Evolutionary conservation across 352 stramenopile genomes (phyloP).

Genomic region (Phytophthora sansomeana): DNA sequence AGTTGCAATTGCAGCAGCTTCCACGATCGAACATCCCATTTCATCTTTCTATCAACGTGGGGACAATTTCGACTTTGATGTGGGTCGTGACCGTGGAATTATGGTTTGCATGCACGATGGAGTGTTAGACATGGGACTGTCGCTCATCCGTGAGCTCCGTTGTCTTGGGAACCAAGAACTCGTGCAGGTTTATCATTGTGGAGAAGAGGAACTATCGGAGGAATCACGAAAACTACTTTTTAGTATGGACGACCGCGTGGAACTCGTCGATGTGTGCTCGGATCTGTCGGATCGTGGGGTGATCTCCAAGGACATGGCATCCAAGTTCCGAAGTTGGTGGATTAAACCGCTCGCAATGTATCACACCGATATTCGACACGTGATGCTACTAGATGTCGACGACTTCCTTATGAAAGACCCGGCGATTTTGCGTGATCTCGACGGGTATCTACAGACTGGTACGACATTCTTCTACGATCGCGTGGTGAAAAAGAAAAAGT

Average conservation of each 20-base stretch:
- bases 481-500: conserved; percentile 49
- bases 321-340: conserved; percentile 47
- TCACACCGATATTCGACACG: conserved; percentile 45
- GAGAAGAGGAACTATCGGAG: conserved; percentile 49
- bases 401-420: conserved; percentile 59
- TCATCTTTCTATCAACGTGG: conserved; percentile 26
- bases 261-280: conserved; percentile 51
- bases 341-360: conserved; percentile 58
- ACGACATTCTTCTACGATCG: conserved; percentile 78
- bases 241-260: conserved; percentile 32
- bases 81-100: conserved; percentile 23
- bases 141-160: conserved; percentile 41
- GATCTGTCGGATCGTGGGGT: conserved; percentile 27
- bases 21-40: conserved; percentile 9
- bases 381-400: conserved; percentile 59
- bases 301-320: conserved; percentile 13
- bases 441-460: conserved; percentile 52
- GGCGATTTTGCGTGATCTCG: conserved; percentile 40
- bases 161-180: conserved; percentile 32
- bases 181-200: conserved; percentile 40
- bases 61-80: conserved; percentile 22
- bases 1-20: neutral
- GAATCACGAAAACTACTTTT: conserved; percentile 27
- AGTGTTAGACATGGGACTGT: conserved; percentile 48
- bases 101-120: conserved; percentile 46